Evolutionary conservation across 768 basidiomycete species (phyloP).

Genomic region (Calocybe indica): DNA sequence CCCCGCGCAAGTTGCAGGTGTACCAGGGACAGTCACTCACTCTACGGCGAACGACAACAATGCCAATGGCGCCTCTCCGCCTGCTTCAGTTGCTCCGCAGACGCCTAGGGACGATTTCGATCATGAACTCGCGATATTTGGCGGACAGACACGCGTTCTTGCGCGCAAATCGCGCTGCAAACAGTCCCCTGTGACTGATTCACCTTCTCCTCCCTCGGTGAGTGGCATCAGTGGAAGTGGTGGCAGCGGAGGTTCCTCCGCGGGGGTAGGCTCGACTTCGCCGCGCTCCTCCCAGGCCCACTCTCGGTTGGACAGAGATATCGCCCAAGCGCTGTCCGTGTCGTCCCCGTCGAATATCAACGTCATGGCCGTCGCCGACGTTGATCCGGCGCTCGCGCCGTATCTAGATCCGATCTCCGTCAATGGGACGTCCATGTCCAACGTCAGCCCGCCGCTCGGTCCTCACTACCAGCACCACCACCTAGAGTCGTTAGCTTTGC

Average conservation of each 20-base stretch:
- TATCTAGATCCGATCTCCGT: constrained; percentile 19
- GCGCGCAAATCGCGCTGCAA: constrained; percentile 15
- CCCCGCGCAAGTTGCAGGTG: constrained; percentile 3
- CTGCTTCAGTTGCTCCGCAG: not conserved
- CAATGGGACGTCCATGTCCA: not conserved
- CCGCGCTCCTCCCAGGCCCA: too few species aligned
- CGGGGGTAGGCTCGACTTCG: too few species aligned
- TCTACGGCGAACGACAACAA: not conserved
- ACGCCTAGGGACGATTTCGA: constrained; percentile 25
- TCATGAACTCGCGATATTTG: constrained; percentile 49
- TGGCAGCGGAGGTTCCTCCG: too few species aligned
- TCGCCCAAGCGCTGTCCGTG: too few species aligned
- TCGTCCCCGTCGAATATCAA: not conserved
- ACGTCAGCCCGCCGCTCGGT: not conserved
- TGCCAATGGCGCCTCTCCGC: not conserved
- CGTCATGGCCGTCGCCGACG: not conserved
- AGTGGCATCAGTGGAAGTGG: too few species aligned
- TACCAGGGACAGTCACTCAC: not conserved
- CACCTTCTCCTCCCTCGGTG: constrained; percentile 12
- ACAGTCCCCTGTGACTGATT: constrained; percentile 1
- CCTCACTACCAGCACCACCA: not conserved
- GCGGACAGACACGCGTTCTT: constrained; percentile 43
- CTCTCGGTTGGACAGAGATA: too few species aligned
- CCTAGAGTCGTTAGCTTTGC: too few species aligned
- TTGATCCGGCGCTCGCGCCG: constrained; percentile 18